Evolutionary conservation across 1,284 basidiomycete genomes (phyloP), one percentile per base, ranked within the genome.

Genomic region (Pyrrhoderma noxium): DNA sequence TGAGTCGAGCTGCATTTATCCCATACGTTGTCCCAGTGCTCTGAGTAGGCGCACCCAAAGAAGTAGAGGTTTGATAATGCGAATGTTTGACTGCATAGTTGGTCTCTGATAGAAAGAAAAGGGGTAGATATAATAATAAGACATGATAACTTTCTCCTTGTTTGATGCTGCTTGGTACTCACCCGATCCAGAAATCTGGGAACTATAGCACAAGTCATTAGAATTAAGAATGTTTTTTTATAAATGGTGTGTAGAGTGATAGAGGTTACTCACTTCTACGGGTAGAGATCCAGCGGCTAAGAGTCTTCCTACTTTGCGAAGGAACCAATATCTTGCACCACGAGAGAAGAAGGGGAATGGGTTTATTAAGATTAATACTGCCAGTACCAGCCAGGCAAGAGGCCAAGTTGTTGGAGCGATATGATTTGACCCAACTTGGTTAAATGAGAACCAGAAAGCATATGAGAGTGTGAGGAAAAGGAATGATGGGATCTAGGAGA

Each of bases 371-470:
- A 91, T 64, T 8, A 80, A 59, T 2, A 71, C 60, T 1, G 76
- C 67, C 49, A 92, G 73, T 0, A 77, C 76, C 8, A 97, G 70
- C 92, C 93, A 99, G 0, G 87, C 74, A 3, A 93, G 68, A 0
- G 93, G 93, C 90, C 93, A 98, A 0, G 80, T 69, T 5, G 73
- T 74, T 0, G 77, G 73, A 1, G 67, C 64, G 21, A 80, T 63
- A 9, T 62, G 62, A 0, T 74, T 64, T 3, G 68, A 61, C 1
- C 81, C 84, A 13, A 87, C 70, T 3, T 74, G 75, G 44, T 77
- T 66, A 64, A 94, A 92, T 2, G 90, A 88, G 41, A 96, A 72
- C 82, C 85, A 93, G 64, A 95, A 92, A 39, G 85, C 82, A 60
- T 85, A 87, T 51, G 76, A 80, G 1, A 97, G 76, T 0, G 85